Percentiles rank a stretch among this genome's conserved stretches.
Evolutionary conservation across 1,284 basidiomycete genomes (phyloP).

Genomic region (Fomitopsis betulina): DNA sequence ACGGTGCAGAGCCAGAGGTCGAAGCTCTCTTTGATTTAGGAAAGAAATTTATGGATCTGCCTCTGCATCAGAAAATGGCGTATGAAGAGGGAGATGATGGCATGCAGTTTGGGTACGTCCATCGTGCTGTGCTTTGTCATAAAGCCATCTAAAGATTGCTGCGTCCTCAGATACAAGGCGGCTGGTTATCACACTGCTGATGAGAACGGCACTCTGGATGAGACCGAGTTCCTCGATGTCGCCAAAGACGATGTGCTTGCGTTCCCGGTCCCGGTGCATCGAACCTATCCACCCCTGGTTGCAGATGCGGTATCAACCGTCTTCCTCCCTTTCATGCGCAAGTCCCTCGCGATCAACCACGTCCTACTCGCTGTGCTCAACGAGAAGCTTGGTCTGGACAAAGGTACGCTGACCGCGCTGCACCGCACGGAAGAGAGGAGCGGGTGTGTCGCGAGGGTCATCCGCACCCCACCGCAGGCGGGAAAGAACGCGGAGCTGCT

Average conservation of each 20-base stretch:
- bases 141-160: too few relatives aligned
- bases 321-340: slow-evolving; percentile 20
- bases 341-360: slow-evolving; percentile 22
- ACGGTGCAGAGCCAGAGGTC: slow-evolving; percentile 45
- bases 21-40: slow-evolving; percentile 55
- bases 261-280: slow-evolving; percentile 15
- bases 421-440: slow-evolving; percentile 4
- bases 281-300: slow-evolving; percentile 22
- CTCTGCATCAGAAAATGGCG: slow-evolving; percentile 54
- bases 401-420: background rate
- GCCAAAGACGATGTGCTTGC: slow-evolving; percentile 24
- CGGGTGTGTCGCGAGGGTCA: slow-evolving; percentile 5
- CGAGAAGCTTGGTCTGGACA: slow-evolving; percentile 23
- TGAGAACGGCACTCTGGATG: slow-evolving; percentile 29
- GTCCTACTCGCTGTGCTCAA: slow-evolving; percentile 24
- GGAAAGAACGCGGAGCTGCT: background rate
- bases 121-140: background rate
- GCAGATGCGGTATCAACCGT: slow-evolving; percentile 13
- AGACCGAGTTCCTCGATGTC: slow-evolving; percentile 27
- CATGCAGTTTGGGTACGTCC: slow-evolving; percentile 45
- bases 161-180: slow-evolving; percentile 14
- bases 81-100: slow-evolving; percentile 62
- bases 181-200: slow-evolving; percentile 24
- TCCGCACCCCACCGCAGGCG: slow-evolving; percentile 2
- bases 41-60: slow-evolving; percentile 46